Evolutionary conservation across 352 stramenopile species (phyloP).

Genomic region (Pythium coloratum): DNA sequence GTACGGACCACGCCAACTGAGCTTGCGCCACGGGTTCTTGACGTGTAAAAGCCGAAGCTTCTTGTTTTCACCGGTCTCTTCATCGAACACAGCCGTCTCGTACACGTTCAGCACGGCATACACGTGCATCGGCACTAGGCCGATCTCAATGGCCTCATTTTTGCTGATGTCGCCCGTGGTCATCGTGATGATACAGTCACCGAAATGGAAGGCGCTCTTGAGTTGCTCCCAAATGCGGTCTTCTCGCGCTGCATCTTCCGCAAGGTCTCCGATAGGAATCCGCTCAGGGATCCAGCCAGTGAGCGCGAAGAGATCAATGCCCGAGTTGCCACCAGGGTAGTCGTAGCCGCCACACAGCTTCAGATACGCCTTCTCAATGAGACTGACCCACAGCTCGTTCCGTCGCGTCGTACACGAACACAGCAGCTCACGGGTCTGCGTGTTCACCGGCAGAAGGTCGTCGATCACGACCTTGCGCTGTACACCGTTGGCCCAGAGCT

Average conservation of each 20-base stretch:
- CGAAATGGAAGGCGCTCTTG: constrained; percentile 91
- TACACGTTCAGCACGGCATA: constrained; percentile 96
- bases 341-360: constrained; percentile 98
- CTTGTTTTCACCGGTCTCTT: constrained; percentile 27
- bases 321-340: constrained; percentile 96
- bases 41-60: constrained; percentile 88
- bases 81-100: constrained; percentile 48
- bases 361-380: constrained; percentile 99
- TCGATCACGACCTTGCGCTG: constrained; percentile 94
- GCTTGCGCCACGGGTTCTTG: constrained; percentile 96
- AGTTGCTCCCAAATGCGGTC: constrained; percentile 89
- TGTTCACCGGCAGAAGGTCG: constrained; percentile 92
- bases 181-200: constrained; percentile 97
- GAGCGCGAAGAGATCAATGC: constrained; percentile 97
- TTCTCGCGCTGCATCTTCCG: constrained; percentile 28
- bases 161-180: constrained; percentile 86
- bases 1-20: constrained; percentile 86
- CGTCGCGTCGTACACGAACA: constrained; percentile 80
- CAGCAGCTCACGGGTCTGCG: constrained; percentile 59
- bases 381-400: constrained; percentile 91
- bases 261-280: constrained; percentile 63
- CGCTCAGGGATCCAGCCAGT: constrained; percentile 98
- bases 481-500: constrained; percentile 96
- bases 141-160: constrained; percentile 78
- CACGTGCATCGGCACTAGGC: constrained; percentile 95